These are phyloP conservation scores for Madurella mycetomatis DNA, from an alignment of 2,329 filamentous ascomycete genomes.

Conservation along the genomic window DNA sequence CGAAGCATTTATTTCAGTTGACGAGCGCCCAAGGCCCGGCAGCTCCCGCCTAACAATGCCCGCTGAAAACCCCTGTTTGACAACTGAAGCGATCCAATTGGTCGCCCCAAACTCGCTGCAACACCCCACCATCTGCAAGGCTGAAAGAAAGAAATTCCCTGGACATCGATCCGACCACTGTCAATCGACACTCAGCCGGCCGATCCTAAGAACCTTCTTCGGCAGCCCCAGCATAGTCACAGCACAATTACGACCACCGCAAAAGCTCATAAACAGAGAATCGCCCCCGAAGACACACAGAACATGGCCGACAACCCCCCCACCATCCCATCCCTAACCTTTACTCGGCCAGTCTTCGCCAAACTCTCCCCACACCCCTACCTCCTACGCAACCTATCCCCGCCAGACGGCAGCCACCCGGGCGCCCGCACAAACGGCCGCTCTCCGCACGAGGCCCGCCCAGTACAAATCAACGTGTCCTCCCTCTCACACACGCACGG, in stretches of 20 bases:
- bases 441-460: slow-evolving; percentile 61
- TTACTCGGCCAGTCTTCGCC: slow-evolving; percentile 69
- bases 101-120: slow-evolving; percentile 1
- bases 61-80: not conserved
- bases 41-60: not conserved
- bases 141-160: slow-evolving; percentile 14
- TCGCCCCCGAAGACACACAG: not conserved
- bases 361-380: slow-evolving; percentile 86
- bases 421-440: slow-evolving; percentile 79
- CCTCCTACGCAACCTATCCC: slow-evolving; percentile 80
- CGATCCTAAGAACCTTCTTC: not conserved
- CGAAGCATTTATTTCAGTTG: too few relatives aligned
- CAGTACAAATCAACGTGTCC: slow-evolving; percentile 72
- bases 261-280: not conserved
- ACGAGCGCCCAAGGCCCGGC: too few relatives aligned
- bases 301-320: slow-evolving; percentile 2
- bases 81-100: slow-evolving; percentile 6
- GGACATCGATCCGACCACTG: not conserved
- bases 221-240: not conserved
- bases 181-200: not conserved
- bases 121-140: slow-evolving; percentile 14
- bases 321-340: slow-evolving; percentile 32
- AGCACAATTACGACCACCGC: not conserved
- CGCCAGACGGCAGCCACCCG: slow-evolving; percentile 37
- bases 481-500: slow-evolving; percentile 87